A percentile compares a stretch with the other conserved stretches of the same genome.
phyloP scores from a whole-genome alignment of 2,329 filamentous ascomycete genomes.

The Pyrenophora tritici-repentis region DNA sequence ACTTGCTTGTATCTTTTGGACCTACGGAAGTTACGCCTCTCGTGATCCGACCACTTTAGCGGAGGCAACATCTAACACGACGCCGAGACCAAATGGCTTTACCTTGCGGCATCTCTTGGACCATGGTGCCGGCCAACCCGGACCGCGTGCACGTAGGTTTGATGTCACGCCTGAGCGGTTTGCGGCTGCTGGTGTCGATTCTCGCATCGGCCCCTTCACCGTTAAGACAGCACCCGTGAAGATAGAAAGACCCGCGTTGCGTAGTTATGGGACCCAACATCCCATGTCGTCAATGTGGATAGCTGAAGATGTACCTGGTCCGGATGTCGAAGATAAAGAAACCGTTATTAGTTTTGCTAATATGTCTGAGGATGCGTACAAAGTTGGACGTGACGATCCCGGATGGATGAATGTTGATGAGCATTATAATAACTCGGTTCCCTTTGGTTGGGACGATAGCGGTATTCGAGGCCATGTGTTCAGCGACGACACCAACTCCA shows the following conservation, averaged over 20 bases:
- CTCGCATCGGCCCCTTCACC: slow-evolving; percentile 36
- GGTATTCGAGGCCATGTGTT: slow-evolving; percentile 46
- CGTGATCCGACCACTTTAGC: slow-evolving; percentile 13
- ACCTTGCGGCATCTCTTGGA: slow-evolving; percentile 42
- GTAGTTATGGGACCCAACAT: slow-evolving; percentile 25
- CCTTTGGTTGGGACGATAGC: slow-evolving; percentile 46
- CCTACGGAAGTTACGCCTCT: slow-evolving; percentile 14
- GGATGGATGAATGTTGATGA: slow-evolving; percentile 44
- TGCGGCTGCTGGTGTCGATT: slow-evolving; percentile 26
- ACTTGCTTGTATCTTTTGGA: slow-evolving; percentile 21
- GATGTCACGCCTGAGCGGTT: slow-evolving; percentile 35
- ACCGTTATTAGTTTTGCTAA: slow-evolving; percentile 43
- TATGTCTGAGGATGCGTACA: slow-evolving; percentile 47
- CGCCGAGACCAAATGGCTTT: slow-evolving; percentile 18
- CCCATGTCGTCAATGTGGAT: slow-evolving; percentile 40
- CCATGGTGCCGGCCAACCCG: slow-evolving; percentile 42
- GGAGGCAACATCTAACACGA: slow-evolving; percentile 4
- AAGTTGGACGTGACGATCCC: slow-evolving; percentile 38
- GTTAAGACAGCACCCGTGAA: slow-evolving; percentile 35
- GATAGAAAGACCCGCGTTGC: slow-evolving; percentile 36
- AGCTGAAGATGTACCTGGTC: slow-evolving; percentile 36
- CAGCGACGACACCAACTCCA: slow-evolving; percentile 39
- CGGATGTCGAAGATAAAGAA: slow-evolving; percentile 41
- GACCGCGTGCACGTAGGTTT: slow-evolving; percentile 39
- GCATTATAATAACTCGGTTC: slow-evolving; percentile 37